These are phyloP conservation scores for Fusarium subtropicale DNA, from an alignment of 2,329 filamentous ascomycete genomes.

Conservation along the genomic window DNA sequence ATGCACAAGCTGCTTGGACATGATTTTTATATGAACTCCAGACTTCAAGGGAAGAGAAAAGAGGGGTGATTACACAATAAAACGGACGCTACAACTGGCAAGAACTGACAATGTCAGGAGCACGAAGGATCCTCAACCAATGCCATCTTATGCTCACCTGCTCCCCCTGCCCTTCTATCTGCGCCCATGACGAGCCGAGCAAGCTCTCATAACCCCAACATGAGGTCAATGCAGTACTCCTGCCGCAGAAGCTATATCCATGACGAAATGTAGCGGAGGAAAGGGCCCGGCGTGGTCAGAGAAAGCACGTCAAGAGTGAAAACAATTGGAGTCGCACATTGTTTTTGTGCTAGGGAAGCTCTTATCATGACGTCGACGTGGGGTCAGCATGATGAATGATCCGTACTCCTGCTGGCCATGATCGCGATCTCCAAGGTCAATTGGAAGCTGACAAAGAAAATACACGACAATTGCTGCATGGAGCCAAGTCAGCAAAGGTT, in stretches of 20 bases:
- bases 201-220: conserved; percentile 6
- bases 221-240: conserved; percentile 18
- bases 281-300: conserved; percentile 25
- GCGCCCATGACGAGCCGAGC: conserved; percentile 24
- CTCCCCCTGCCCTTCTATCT: neutral
- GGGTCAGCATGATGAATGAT: conserved; percentile 39
- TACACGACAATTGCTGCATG: neutral
- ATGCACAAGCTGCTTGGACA: conserved; percentile 22
- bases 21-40: conserved; percentile 27
- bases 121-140: conserved; percentile 10
- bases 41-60: neutral
- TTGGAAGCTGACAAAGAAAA: conserved; percentile 13
- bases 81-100: conserved; percentile 1
- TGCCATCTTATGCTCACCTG: conserved; percentile 22
- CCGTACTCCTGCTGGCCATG: neutral
- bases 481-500: neutral
- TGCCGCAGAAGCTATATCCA: conserved; percentile 15
- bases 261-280: conserved; percentile 41
- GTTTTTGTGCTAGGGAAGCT: conserved; percentile 13
- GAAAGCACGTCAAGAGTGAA: conserved; percentile 8
- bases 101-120: neutral
- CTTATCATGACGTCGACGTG: conserved; percentile 41
- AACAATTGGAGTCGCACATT: conserved; percentile 22
- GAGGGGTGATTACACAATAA: conserved; percentile 18
- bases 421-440: conserved; percentile 19